Percentiles rank a stretch among this genome's conserved stretches.
These are phyloP conservation scores for Alternaria atra DNA, from an alignment of 2,329 filamentous ascomycete genomes.

Conservation along the genomic window DNA sequence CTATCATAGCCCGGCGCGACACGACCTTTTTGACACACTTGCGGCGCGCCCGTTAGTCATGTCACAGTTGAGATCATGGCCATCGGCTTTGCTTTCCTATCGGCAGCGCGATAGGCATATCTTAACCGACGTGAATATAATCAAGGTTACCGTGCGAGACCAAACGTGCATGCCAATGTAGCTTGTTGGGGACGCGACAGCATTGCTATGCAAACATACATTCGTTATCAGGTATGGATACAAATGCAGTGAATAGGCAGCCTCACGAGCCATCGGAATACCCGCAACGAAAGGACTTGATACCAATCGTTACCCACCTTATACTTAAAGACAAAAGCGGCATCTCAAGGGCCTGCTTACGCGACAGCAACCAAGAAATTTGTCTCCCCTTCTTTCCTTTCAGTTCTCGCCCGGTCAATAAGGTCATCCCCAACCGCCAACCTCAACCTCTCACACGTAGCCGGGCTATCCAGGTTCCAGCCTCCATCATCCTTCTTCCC, in stretches of 20 bases:
- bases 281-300: no score
- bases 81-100: slow-evolving; percentile 5
- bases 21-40: slow-evolving; percentile 20
- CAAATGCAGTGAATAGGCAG: neutral
- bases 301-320: neutral
- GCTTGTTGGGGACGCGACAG: neutral
- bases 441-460: slow-evolving; percentile 82
- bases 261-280: neutral
- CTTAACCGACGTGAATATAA: neutral
- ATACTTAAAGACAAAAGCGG: neutral
- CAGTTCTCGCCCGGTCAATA: slow-evolving; percentile 73
- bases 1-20: neutral
- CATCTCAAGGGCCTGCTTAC: neutral
- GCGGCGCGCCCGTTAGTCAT: slow-evolving; percentile 24
- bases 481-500: slow-evolving; percentile 54
- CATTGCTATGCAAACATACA: neutral
- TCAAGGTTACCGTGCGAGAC: neutral
- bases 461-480: slow-evolving; percentile 74
- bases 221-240: neutral
- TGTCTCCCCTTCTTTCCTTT: slow-evolving; percentile 73
- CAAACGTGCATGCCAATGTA: neutral
- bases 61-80: neutral
- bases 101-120: neutral
- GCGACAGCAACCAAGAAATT: slow-evolving; percentile 43
- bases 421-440: slow-evolving; percentile 81